Evolutionary conservation across 805 yeast genomes (phyloP).

Genomic region (Nakazawaea ernobii): DNA sequence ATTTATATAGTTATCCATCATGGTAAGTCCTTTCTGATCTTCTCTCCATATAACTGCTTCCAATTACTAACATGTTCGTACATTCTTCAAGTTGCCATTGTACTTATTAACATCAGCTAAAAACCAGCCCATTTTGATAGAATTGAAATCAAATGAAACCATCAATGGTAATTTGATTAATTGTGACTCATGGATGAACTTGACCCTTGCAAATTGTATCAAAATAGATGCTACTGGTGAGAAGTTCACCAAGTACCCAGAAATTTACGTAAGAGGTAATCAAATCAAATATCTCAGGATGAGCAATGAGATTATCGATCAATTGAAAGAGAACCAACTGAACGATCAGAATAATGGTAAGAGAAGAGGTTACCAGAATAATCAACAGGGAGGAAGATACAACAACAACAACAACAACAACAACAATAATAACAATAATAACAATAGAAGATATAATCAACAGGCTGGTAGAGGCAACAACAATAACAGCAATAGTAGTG

Average conservation of each 20-base stretch:
- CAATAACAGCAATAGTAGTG: conserved; percentile 12
- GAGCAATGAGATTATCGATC: conserved; percentile 72
- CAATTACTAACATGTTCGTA: background rate
- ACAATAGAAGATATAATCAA: conserved; percentile 23
- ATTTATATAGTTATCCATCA: too few species aligned
- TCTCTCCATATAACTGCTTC: too few species aligned
- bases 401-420: conserved; percentile 19
- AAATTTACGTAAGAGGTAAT: conserved; percentile 78
- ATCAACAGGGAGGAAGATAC: conserved; percentile 4
- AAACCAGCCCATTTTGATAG: conserved; percentile 81
- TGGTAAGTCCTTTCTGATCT: too few species aligned
- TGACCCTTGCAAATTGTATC: conserved; percentile 72
- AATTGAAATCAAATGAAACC: conserved; percentile 87
- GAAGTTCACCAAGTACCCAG: conserved; percentile 56
- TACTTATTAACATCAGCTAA: conserved; percentile 87
- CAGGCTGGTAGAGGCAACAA: conserved; percentile 14
- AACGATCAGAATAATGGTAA: conserved; percentile 36
- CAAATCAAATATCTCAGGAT: conserved; percentile 75
- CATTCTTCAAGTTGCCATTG: conserved; percentile 67
- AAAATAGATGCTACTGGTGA: conserved; percentile 60
- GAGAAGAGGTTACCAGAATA: conserved; percentile 19
- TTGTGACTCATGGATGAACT: conserved; percentile 95
- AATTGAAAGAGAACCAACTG: conserved; percentile 61
- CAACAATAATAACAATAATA: too few species aligned
- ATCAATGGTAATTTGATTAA: conserved; percentile 77